Conservation (phyloP, 2,329 filamentous ascomycete species). For the Pyrenochaeta sp. region DNA sequence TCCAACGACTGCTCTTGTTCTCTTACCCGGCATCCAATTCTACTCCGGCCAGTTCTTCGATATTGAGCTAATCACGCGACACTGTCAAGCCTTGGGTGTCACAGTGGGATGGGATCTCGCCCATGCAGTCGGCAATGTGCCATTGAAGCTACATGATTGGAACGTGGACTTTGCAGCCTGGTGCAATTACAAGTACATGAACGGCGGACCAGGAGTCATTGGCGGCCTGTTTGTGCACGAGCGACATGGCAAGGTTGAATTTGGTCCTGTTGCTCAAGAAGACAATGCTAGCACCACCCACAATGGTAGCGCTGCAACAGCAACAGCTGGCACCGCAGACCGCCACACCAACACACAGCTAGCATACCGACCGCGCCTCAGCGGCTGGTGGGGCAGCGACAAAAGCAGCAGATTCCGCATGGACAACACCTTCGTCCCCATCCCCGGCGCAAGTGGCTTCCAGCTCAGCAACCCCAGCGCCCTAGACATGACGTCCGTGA, state of each 20-base stretch:
- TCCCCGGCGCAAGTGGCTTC: constrained; percentile 79
- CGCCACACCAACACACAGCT: constrained; percentile 39
- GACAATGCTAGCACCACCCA: not conserved
- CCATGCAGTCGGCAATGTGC: constrained; percentile 85
- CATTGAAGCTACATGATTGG: constrained; percentile 83
- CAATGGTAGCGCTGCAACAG: constrained; percentile 33
- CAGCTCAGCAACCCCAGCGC: constrained; percentile 86
- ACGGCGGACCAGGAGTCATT: constrained; percentile 82
- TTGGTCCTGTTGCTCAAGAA: constrained; percentile 4
- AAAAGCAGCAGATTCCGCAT: constrained; percentile 80
- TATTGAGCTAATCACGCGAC: constrained; percentile 77
- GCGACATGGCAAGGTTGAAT: constrained; percentile 67
- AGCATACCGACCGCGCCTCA: constrained; percentile 69
- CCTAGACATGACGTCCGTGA: constrained; percentile 77
- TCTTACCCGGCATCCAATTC: constrained; percentile 89
- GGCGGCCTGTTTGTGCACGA: constrained; percentile 83
- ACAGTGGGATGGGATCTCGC: constrained; percentile 87
- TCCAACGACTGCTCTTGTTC: constrained; percentile 73
- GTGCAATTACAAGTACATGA: constrained; percentile 96
- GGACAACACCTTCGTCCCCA: constrained; percentile 80
- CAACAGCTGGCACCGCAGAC: constrained; percentile 33
- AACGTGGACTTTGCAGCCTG: constrained; percentile 89
- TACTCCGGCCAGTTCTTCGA: constrained; percentile 91
- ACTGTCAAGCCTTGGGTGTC: constrained; percentile 76
- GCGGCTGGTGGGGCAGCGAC: constrained; percentile 88